Conservation (phyloP, 257 asterid species). For the Ligustrum vulgare region DNA sequence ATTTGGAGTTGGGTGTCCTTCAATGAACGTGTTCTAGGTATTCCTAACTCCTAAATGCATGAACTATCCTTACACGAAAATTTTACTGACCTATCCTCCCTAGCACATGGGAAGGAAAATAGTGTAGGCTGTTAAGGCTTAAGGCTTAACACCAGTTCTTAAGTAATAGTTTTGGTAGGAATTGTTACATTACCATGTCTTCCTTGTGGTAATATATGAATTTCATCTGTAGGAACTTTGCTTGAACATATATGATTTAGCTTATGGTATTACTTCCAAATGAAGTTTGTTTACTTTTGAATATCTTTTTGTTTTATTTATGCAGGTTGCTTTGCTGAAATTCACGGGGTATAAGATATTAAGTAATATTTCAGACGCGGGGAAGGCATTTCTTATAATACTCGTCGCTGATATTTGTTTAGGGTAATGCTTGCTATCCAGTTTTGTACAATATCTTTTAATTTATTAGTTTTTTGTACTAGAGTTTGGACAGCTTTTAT, state of each 20-base stretch:
- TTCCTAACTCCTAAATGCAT: neutral
- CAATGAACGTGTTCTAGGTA: neutral
- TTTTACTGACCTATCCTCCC: neutral
- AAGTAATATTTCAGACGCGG: constrained; percentile 80
- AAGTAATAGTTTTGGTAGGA: neutral
- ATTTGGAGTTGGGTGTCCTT: neutral
- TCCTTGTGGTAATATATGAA: neutral
- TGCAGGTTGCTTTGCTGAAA: constrained; percentile 93
- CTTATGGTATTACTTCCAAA: constrained; percentile 8
- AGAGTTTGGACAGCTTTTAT: no score
- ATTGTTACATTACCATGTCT: neutral
- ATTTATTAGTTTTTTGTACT: no score
- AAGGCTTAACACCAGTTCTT: neutral
- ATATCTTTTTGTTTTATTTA: constrained; percentile 24
- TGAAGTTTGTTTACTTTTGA: constrained; percentile 8
- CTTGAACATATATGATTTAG: neutral
- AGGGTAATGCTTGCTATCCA: constrained; percentile 58
- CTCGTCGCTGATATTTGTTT: constrained; percentile 86
- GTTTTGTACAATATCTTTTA: constrained; percentile 6
- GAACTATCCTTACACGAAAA: neutral
- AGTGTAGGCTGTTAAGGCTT: neutral
- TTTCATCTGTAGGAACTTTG: neutral
- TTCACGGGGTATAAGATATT: constrained; percentile 88
- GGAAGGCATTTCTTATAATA: constrained; percentile 86
- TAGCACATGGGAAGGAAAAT: constrained; percentile 1